Evolutionary conservation across 177 flowering plant genomes (phyloP), one percentile per base, ranked within the genome.

Genomic region (Vitis hybrid): DNA sequence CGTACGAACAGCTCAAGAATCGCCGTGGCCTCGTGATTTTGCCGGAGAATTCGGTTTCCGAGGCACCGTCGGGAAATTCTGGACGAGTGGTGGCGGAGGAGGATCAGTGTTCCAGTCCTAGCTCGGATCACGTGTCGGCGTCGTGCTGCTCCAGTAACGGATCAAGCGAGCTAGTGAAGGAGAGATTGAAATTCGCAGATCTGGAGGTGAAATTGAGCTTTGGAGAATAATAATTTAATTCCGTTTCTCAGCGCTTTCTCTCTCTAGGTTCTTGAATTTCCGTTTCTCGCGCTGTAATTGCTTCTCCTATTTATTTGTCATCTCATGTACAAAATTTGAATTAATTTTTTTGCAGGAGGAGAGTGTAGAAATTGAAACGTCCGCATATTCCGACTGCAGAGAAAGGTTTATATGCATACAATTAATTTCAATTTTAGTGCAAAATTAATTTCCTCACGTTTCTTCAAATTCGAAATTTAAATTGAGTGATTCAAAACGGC

Each of bases 111-210:
- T 64, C 58, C 1, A 69, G 75, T 75, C 64, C 76, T 20, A 70
- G 77, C 69, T 72, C 71, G 7, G 75, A 53, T 26, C 51, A 58
- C 14, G 58, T 12, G 1, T 51, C 76, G 20, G 63, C 19, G 19
- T 76, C 75, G 10, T 71, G 82, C 56, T 75, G 77, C 53, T 86
- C 84, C 10, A 81, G 89, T 66, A 74, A 85, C 72, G 86, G 81
- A 75, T 79, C 87, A 15, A 73, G 72, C 51, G 80, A 78, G 60
- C 62, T 61, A 18, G 74, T 59, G 16, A 56, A 60, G 10, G 73
- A 73, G 51, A 60, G 52, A 29, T 29, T 71, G 78, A 67, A 79
- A 74, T 77, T 80, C 52, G 61, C 63, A 65, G 93, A 85, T 85
- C 87, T 80, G 76, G 81, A 85, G 91, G 89, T 85, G 62, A 72